phyloP scores from a whole-genome alignment of 2,329 filamentous ascomycete species.

The Calonectria honghensis region DNA sequence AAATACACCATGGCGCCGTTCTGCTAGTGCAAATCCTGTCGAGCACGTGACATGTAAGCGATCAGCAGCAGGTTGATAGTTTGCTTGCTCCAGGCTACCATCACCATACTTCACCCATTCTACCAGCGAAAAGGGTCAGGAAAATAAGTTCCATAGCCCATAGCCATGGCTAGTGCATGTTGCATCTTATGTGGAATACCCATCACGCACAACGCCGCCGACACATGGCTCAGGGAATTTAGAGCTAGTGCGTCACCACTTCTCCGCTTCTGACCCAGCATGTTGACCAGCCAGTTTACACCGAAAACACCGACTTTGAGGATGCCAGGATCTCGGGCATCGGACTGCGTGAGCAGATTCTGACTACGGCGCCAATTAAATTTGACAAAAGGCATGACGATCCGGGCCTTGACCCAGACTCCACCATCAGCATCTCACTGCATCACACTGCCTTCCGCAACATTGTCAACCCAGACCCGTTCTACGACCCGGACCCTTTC shows the following conservation, averaged over 20 bases:
- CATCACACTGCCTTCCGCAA: conserved; percentile 14
- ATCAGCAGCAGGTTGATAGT: neutral
- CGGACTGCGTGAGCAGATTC: neutral
- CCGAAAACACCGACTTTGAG: conserved; percentile 17
- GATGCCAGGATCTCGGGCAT: conserved; percentile 2
- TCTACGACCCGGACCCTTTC: conserved; percentile 24
- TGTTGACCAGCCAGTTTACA: conserved; percentile 5
- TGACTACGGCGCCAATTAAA: neutral
- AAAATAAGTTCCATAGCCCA: no score
- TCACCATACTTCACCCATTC: neutral
- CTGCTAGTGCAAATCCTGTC: neutral
- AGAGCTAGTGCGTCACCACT: conserved; percentile 6
- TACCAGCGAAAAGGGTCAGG: neutral
- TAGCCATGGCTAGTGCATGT: neutral
- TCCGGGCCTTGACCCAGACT: conserved; percentile 5
- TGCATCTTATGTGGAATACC: conserved; percentile 9
- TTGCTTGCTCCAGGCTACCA: neutral
- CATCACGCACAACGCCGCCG: neutral
- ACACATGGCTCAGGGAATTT: neutral
- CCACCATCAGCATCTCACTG: conserved; percentile 9
- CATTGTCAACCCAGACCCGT: conserved; percentile 4
- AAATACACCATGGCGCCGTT: neutral
- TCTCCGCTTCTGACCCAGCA: neutral
- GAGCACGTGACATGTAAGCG: neutral
- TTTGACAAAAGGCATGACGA: conserved; percentile 24